Evolutionary conservation across 805 yeast species (phyloP).

Genomic region (Saccharomyces cerevisiae): DNA sequence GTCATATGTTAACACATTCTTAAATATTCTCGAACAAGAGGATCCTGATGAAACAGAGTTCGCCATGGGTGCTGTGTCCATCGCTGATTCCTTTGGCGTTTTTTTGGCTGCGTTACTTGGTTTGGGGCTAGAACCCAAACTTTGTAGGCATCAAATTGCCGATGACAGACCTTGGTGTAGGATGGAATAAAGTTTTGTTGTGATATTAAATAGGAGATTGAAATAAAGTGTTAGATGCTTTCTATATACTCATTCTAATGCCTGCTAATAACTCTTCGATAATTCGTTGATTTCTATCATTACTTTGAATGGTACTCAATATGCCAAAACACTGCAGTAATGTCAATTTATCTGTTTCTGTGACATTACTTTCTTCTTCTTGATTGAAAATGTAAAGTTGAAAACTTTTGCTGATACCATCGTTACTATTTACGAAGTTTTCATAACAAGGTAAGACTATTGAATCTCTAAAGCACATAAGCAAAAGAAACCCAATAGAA

Average conservation of each 20-base stretch:
- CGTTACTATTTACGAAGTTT: constrained; percentile 17
- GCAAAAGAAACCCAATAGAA: constrained; percentile 29
- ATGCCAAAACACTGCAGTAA: constrained; percentile 51
- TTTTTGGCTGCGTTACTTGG: constrained; percentile 73
- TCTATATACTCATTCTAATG: constrained; percentile 13
- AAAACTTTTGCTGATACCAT: constrained; percentile 11
- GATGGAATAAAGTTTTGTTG: constrained; percentile 23
- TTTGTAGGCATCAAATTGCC: constrained; percentile 64
- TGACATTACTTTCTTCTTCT: constrained; percentile 28
- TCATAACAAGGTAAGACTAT: constrained; percentile 42
- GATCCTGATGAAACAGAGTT: constrained; percentile 54
- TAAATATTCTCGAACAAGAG: constrained; percentile 59
- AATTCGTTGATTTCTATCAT: constrained; percentile 43
- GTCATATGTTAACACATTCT: constrained; percentile 81
- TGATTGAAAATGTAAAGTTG: constrained; percentile 16
- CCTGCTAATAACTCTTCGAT: constrained; percentile 39
- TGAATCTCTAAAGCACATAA: constrained; percentile 38
- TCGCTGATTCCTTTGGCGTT: constrained; percentile 79
- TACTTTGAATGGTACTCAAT: constrained; percentile 39
- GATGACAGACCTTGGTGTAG: constrained; percentile 79
- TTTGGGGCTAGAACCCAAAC: constrained; percentile 59
- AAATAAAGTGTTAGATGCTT: not conserved
- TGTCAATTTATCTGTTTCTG: constrained; percentile 30
- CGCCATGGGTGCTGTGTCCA: constrained; percentile 74
- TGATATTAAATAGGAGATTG: not conserved